Percentiles rank a stretch among this genome's conserved stretches.
Evolutionary conservation across 306 rosid genomes (phyloP).

Genomic region (Neltuma alba): DNA sequence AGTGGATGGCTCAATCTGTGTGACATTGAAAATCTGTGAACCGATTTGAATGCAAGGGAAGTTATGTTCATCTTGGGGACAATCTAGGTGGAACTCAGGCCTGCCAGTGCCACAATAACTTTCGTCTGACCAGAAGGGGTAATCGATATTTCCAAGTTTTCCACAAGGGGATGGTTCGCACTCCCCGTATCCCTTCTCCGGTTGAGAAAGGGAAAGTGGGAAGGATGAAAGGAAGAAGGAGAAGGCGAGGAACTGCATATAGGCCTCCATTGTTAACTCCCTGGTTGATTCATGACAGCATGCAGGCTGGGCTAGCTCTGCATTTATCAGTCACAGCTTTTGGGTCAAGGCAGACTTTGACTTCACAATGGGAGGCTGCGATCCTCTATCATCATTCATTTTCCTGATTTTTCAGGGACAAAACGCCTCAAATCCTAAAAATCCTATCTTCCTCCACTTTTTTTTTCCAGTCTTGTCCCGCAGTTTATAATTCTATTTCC

Average conservation of each 20-base stretch:
- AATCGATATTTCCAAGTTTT: not conserved
- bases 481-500: no score
- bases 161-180: not conserved
- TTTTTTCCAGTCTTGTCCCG: no score
- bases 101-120: constrained; percentile 5
- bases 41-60: not conserved
- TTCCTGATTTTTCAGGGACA: not conserved
- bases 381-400: no score
- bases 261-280: not conserved
- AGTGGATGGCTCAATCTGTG: accelerated
- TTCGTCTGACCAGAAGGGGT: not conserved
- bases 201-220: not conserved
- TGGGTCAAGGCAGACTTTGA: not conserved
- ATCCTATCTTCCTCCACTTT: no score
- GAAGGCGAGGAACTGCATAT: not conserved
- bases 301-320: not conserved
- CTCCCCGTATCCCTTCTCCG: not conserved
- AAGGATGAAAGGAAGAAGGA: not conserved
- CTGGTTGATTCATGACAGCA: no score
- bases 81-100: not conserved
- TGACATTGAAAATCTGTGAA: not conserved
- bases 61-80: not conserved
- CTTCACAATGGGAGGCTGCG: not conserved
- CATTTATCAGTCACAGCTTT: not conserved
- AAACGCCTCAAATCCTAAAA: not conserved